Evolutionary conservation across 306 rosid genomes (phyloP).

Genomic region (Gastrolobium bilobum): DNA sequence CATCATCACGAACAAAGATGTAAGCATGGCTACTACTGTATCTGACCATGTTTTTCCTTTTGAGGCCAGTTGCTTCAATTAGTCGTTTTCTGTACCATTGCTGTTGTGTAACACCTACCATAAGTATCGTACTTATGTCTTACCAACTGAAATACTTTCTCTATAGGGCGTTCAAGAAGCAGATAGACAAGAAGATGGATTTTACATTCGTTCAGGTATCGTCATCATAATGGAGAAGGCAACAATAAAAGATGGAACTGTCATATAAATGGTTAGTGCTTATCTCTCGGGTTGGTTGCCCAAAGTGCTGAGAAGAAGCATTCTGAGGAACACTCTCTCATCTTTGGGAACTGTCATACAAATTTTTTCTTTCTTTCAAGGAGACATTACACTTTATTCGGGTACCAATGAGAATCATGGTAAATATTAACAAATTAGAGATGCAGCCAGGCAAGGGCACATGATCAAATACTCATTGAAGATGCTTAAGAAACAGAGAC

Average conservation of each 20-base stretch:
- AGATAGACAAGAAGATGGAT: slow-evolving; percentile 83
- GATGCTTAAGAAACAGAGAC: no score
- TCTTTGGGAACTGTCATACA: slow-evolving; percentile 34
- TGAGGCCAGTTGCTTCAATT: no score
- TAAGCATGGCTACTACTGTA: slow-evolving; percentile 49
- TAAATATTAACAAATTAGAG: no score
- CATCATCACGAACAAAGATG: slow-evolving; percentile 76
- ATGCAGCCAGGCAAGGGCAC: no score
- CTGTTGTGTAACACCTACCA: not conserved
- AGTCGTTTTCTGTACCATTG: slow-evolving; percentile 4
- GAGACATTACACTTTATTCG: no score
- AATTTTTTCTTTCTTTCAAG: no score
- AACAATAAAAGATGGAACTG: slow-evolving; percentile 71
- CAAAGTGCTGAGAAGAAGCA: slow-evolving; percentile 35
- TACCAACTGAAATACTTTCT: slow-evolving; percentile 24
- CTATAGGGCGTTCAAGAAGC: slow-evolving; percentile 86
- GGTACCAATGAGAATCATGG: no score
- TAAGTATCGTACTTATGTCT: slow-evolving; percentile 23
- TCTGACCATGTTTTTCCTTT: slow-evolving; percentile 27
- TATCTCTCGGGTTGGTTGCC: slow-evolving; percentile 11
- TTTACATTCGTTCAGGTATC: slow-evolving; percentile 88
- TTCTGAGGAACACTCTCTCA: slow-evolving; percentile 20
- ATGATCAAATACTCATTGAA: no score
- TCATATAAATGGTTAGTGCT: slow-evolving; percentile 59
- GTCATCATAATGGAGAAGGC: slow-evolving; percentile 80